A percentile compares a stretch with the other conserved stretches of the same genome.
Conservation (phyloP, 805 yeast genomes). For the Monosporozyma yasuniensis region DNA sequence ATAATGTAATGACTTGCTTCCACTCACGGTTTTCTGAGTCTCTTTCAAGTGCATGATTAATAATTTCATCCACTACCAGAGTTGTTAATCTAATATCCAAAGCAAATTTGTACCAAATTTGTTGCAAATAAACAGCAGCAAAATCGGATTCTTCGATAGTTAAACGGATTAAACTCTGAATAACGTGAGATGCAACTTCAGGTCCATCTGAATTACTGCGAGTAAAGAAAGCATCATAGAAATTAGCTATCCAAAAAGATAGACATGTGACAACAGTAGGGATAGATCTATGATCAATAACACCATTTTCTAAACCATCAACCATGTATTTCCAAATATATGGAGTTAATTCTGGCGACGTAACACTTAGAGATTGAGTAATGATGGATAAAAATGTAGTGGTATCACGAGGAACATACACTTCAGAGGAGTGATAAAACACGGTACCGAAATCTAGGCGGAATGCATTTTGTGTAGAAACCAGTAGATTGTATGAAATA, state of each 20-base stretch:
- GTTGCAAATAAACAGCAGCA: conserved; percentile 43
- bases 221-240: conserved; percentile 46
- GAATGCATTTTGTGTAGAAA: conserved; percentile 48
- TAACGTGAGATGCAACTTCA: conserved; percentile 46
- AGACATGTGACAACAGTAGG: conserved; percentile 22
- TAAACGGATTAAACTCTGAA: conserved; percentile 51
- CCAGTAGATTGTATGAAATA: conserved; percentile 52
- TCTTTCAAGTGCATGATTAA: conserved; percentile 60
- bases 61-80: conserved; percentile 58
- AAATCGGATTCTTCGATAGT: conserved; percentile 41
- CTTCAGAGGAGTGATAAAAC: conserved; percentile 43
- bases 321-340: conserved; percentile 34
- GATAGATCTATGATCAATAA: conserved; percentile 8
- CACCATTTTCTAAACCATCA: conserved; percentile 17
- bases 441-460: conserved; percentile 49
- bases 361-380: conserved; percentile 42
- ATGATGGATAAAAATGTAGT: conserved; percentile 50
- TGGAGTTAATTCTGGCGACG: conserved; percentile 50
- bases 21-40: conserved; percentile 61
- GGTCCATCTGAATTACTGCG: conserved; percentile 47
- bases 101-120: conserved; percentile 63
- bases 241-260: conserved; percentile 65
- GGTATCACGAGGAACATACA: conserved; percentile 58
- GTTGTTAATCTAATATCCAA: conserved; percentile 48
- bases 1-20: conserved; percentile 49